phyloP scores from a whole-genome alignment of 306 rosid species.

The Aeschynomene evenia region DNA sequence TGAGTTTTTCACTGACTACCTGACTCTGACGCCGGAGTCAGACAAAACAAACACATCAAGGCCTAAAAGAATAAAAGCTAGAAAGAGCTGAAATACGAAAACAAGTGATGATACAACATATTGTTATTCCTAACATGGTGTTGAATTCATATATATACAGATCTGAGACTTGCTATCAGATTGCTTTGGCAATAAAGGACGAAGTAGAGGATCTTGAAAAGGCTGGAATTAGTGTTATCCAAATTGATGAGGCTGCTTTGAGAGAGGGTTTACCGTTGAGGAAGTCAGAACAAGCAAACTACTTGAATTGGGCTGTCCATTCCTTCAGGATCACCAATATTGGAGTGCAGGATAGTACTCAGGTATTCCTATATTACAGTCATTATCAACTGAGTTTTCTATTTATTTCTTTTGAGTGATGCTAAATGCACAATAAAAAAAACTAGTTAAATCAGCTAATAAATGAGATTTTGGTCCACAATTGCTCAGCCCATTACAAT shows the following conservation, averaged over 20 bases:
- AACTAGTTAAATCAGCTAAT: no score
- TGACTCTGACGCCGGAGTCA: no score
- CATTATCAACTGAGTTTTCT: neutral
- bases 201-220: constrained; percentile 94
- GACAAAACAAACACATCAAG: no score
- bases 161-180: constrained; percentile 78
- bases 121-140: constrained; percentile 5
- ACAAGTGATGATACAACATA: neutral
- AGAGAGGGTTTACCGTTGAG: constrained; percentile 87
- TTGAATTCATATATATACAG: constrained; percentile 29
- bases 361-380: constrained; percentile 42
- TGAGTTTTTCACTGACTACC: no score
- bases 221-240: constrained; percentile 68
- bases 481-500: no score
- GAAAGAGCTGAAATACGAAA: neutral
- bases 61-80: neutral
- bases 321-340: constrained; percentile 81
- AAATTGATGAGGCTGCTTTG: constrained; percentile 91
- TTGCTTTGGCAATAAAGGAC: constrained; percentile 88
- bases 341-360: constrained; percentile 76
- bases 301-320: constrained; percentile 92
- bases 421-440: no score
- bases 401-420: no score
- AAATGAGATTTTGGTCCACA: no score
- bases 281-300: constrained; percentile 74